Base-by-base conservation (phyloP, 805 yeast species). In the Starmerella vitae region DNA sequence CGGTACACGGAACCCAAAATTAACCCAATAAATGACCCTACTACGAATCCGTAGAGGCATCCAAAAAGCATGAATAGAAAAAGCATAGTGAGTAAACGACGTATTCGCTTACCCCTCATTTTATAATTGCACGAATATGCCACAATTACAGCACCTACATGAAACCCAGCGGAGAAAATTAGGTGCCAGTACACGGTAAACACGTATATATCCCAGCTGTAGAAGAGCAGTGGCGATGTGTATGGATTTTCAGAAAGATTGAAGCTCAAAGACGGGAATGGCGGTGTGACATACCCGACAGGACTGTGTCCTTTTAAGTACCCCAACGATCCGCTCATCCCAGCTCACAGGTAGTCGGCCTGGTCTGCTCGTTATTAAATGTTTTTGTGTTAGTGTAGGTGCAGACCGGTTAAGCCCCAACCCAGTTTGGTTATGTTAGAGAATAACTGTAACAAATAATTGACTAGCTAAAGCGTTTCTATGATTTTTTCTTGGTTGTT, bases 101-200 rank as follows among this genome's bases (percentile, higher is more conserved):
- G 5, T 12, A 41, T 21, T 12, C 39, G 26, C 19, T 20, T 28
- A 4, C 43, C 32, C 71, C 33, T 2, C 67, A 63, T 15, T 63
- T 63, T 63, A 31, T 73, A 59, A 42, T 67, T 72, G 29, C 70
- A 64, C 20, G 70, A 42, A 4, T 70, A 63, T 3, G 91, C 85
- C 46, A 76, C 60, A 0, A 64, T 30, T 0, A 91, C 93, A 0
- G 86, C 78, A 0, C 71, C 62, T 1, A 65, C 53, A 56, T 84
- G 83, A 42, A 81, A 68, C 1, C 67, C 73, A 1, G 65, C 64
- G 55, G 72, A 78, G 47, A 82, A 61, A 7, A 85, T 76, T 34
- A 88, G 50, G 12, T 79, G 68, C 97, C 98, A 88, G 49, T 62
- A 69, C 8, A 83, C 65, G 0, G 94, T 82, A 65, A 82, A 88